phyloP scores from a whole-genome alignment of 805 yeast genomes.

The Starmerella gropengiesseri region DNA sequence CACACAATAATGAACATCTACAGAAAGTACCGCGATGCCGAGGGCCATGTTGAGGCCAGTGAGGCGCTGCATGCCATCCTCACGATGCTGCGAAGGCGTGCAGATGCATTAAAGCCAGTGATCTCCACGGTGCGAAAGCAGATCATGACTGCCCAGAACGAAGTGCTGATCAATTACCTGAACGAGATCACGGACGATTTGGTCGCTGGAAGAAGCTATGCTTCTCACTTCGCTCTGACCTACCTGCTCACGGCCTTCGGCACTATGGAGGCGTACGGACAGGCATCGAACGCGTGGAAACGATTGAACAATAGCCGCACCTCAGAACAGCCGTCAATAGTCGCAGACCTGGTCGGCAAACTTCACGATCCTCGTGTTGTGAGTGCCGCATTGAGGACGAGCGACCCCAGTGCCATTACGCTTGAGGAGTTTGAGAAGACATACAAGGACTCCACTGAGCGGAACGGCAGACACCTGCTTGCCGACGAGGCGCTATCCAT shows the following conservation, averaged over 20 bases:
- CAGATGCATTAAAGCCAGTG: conserved; percentile 19
- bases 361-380: conserved; percentile 23
- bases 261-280: conserved; percentile 18
- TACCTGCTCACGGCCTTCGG: conserved; percentile 24
- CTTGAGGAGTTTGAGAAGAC: conserved; percentile 21
- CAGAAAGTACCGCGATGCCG: conserved; percentile 19
- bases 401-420: conserved; percentile 21
- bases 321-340: neutral
- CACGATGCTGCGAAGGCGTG: conserved; percentile 19
- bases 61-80: conserved; percentile 24
- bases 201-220: conserved; percentile 16
- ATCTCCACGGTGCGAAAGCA: conserved; percentile 17
- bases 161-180: conserved; percentile 17
- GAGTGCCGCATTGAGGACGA: conserved; percentile 21
- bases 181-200: conserved; percentile 22
- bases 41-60: conserved; percentile 15
- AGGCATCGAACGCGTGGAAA: conserved; percentile 22
- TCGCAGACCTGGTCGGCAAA: conserved; percentile 8
- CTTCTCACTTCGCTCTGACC: conserved; percentile 22
- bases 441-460: conserved; percentile 18
- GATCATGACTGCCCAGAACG: conserved; percentile 21
- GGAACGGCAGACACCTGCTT: conserved; percentile 20
- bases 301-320: conserved; percentile 15
- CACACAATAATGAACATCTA: conserved; percentile 23
- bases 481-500: conserved; percentile 23